A percentile compares a stretch with the other conserved stretches of the same genome.
phyloP scores from a whole-genome alignment of 495 filamentous ascomycete species.

The Rostrohypoxylon terebratum region DNA sequence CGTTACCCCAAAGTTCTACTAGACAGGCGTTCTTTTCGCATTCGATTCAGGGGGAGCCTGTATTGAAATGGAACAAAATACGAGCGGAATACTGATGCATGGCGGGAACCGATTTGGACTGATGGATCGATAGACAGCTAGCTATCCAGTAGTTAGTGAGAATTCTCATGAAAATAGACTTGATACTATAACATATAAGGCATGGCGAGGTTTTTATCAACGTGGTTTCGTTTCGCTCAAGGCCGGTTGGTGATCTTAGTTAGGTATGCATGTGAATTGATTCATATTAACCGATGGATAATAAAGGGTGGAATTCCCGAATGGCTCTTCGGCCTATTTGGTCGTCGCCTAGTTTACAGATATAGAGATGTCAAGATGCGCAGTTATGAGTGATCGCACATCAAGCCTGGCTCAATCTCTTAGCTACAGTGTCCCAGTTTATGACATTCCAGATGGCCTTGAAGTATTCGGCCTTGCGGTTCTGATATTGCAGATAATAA shows the following conservation, averaged over 20 bases:
- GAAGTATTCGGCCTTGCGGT: constrained; percentile 87
- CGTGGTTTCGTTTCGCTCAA: not conserved
- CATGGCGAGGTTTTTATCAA: not conserved
- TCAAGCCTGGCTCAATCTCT: constrained; percentile 71
- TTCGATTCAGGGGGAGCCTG: not conserved
- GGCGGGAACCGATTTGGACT: not conserved
- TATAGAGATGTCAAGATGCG: not conserved
- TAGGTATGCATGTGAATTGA: not conserved
- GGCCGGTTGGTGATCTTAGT: no score
- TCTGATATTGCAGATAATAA: constrained; percentile 80
- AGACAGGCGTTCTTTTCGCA: not conserved
- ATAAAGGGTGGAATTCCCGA: not conserved
- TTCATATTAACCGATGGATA: constrained; percentile 17
- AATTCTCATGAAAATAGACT: not conserved
- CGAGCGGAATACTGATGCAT: not conserved
- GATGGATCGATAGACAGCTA: no score
- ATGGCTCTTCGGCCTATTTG: not conserved
- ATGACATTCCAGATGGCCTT: constrained; percentile 84
- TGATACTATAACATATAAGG: not conserved
- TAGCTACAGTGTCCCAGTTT: constrained; percentile 93
- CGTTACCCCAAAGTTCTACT: not conserved
- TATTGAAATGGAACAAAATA: not conserved
- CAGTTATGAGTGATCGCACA: not conserved
- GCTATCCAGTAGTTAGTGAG: not conserved
- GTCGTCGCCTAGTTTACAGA: constrained; percentile 17